phyloP scores from a whole-genome alignment of 768 basidiomycete genomes.

The Strobilomyces dryophilus region DNA sequence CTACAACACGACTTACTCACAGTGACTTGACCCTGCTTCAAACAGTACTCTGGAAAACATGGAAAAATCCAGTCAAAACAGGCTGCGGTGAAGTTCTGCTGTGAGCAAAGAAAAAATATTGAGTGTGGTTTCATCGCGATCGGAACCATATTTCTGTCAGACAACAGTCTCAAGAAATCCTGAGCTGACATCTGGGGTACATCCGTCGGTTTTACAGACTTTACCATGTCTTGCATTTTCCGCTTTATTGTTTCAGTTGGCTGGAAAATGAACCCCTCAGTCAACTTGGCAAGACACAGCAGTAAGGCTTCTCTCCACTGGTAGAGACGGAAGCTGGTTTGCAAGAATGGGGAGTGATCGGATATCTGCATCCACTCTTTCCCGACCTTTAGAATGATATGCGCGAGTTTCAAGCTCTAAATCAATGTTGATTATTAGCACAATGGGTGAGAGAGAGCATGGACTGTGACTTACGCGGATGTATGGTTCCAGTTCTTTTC shows the following conservation, averaged over 20 bases:
- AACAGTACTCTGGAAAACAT: not conserved
- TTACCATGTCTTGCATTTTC: not conserved
- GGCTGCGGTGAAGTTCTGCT: not conserved
- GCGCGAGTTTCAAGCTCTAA: not conserved
- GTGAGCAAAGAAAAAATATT: slow-evolving; percentile 4
- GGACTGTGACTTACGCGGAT: too few species aligned
- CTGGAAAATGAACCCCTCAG: not conserved
- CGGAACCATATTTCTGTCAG: not conserved
- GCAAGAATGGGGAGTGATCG: not conserved
- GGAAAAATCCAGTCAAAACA: not conserved
- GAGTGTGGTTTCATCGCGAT: not conserved
- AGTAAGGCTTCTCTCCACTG: slow-evolving; percentile 4
- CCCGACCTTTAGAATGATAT: not conserved
- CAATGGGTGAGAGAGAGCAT: too few species aligned
- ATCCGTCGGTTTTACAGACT: not conserved
- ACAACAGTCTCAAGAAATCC: not conserved
- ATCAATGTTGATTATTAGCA: too few species aligned
- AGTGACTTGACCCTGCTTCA: rapidly evolving
- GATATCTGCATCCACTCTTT: not conserved
- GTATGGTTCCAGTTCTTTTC: too few species aligned
- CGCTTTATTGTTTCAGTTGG: not conserved
- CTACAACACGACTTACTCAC: not conserved
- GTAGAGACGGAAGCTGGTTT: slow-evolving; percentile 6
- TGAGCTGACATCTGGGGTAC: too few species aligned
- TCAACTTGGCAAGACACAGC: not conserved